Evolutionary conservation across 805 yeast species (phyloP).

Genomic region (Metschnikowia henanensis): DNA sequence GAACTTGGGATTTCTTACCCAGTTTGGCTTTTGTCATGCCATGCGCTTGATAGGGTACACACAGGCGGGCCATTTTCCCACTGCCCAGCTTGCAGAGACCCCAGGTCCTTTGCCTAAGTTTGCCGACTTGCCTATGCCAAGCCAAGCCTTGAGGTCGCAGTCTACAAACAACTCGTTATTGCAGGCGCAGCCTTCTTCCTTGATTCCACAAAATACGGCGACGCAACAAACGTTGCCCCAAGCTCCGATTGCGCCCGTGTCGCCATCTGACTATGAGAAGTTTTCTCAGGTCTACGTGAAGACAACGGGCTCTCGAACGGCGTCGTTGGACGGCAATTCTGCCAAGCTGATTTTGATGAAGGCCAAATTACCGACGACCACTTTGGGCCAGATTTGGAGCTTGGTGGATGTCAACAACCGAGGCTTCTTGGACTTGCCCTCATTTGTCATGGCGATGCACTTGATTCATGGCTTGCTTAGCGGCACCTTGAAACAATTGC

Average conservation of each 20-base stretch:
- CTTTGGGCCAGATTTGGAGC: constrained; percentile 86
- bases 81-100: constrained; percentile 49
- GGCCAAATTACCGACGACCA: constrained; percentile 77
- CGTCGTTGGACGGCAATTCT: constrained; percentile 66
- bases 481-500: constrained; percentile 60
- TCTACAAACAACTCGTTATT: constrained; percentile 39
- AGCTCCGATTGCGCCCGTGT: constrained; percentile 36
- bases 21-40: constrained; percentile 79
- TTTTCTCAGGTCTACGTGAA: constrained; percentile 75
- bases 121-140: constrained; percentile 27
- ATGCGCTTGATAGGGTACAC: constrained; percentile 87
- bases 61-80: constrained; percentile 66
- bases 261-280: constrained; percentile 57
- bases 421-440: constrained; percentile 71
- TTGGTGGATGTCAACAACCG: constrained; percentile 74
- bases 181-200: constrained; percentile 41
- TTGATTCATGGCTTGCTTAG: constrained; percentile 79
- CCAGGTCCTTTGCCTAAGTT: constrained; percentile 71
- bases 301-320: constrained; percentile 54
- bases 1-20: constrained; percentile 81
- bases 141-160: constrained; percentile 31
- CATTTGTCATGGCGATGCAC: constrained; percentile 93
- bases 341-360: constrained; percentile 88
- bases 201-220: constrained; percentile 33
- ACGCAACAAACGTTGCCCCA: constrained; percentile 30